Evolutionary conservation across 768 basidiomycete species (phyloP), one percentile per base, ranked within the genome.

Genomic region (Amyloporia xantha): DNA sequence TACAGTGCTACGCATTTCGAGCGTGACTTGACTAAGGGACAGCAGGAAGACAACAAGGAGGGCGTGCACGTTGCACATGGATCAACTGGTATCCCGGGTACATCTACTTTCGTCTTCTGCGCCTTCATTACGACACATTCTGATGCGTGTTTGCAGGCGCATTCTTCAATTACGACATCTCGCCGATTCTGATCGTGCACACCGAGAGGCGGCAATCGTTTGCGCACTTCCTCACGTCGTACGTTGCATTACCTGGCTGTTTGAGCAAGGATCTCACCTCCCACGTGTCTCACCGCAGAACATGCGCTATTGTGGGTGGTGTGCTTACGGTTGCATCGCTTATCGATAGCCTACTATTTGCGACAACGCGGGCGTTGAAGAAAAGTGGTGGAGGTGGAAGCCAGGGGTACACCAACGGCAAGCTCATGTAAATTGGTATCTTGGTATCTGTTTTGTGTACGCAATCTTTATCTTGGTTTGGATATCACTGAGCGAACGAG

Each of bases 151-250:
- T 13, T 2, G 15, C 49, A 74, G 87, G 90, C 42, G 84, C 82
- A 13, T 89, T 86, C 73, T 84, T 88, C 75, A 96, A 92, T 71
- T 96, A 89, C 65, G 94, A 98, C 64, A 96, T 97, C 62, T 96
- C 93, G 15, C 95, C 94, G 11, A 93, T 99, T 60, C 84, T 90
- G 42, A 86, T 99, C 44, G 84, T 93, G 20, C 93, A 97, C 64
- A 77, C 79, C 10, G 95, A 98, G 63, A 84, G 79, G 27, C 78
- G 92, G 48, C 94, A 98, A 66, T 90, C 91, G 0, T 95, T 98
- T 66, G 95, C 96, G 2, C 96, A 99, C 69, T 98, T 98, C 75
- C 70, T 98, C 23, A 97, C 96, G 38, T 97, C 94, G 89, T 94
- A 62, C 61, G 92, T 76, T 10, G 36, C 36, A n/a, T n/a, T n/a